Base-by-base conservation (phyloP, 176 grass and related monocot species). In the Triticum dicoccoides region DNA sequence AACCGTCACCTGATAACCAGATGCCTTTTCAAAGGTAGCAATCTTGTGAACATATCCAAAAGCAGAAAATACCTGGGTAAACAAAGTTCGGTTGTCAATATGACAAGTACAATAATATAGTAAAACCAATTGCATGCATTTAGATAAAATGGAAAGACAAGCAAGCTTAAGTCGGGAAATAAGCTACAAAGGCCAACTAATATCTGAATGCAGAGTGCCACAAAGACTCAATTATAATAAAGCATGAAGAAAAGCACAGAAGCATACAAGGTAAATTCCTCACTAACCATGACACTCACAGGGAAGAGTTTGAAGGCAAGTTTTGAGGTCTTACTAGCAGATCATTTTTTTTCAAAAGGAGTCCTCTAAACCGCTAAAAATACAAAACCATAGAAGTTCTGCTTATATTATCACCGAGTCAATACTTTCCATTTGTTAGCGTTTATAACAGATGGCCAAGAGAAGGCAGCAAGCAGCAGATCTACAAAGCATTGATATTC, bases 41-140 rank as follows among this genome's bases (percentile, higher is more conserved):
- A 98, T 98, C 88, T 98, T 98, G 80, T 98, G 97, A 85, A 98
- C 97, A 88, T 94, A 98, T 61, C 97, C 97, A 85, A 96, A 98
- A 85, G 97, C 90, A 61, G 97, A 98, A 86, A 98, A 98, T 72
- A 98, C 97, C 97, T 98, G 82, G 12, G 45, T 59, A 89, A 65
- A 89, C 8, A 65, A 69, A 84, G 24, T 73, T 67, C 18, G 6
- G 23, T 37, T 56, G 63, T 82, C 68, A 84, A 87, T 49, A 86
- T 4, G 9, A 80, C 17, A 81, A 54, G 76, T 68, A 61, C 44
- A 87, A 74, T 58, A 41, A 77, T 88, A 49, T 30, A n/a, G 18
- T 63, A 76, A 86, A 83, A 69, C 24, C 8, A 85, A 85, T 68
- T 82, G 35, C 32, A 82, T 79, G 65, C 51, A 68, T 49, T 85